Evolutionary conservation across 2,329 filamentous ascomycete species (phyloP), one percentile per base, ranked within the genome.

Genomic region (Beauveria caledonica): DNA sequence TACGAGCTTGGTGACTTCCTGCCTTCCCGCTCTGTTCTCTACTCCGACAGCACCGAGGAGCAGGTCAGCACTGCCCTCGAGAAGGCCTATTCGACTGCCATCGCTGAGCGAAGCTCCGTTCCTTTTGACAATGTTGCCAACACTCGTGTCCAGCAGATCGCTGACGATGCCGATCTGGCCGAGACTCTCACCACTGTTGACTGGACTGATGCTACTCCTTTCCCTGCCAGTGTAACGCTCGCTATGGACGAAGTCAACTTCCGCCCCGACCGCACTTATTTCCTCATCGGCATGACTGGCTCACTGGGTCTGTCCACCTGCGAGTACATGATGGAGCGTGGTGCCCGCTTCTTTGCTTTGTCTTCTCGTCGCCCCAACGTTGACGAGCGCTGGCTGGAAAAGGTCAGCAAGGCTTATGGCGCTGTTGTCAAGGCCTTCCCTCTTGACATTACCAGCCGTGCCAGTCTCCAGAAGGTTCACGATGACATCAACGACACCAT

Each of bases 401-500:
- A 61, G 46, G 54, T 58, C 19, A 50, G 46, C 40, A 55, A 57
- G 48, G 11, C 8, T 5, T 49, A 58, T 19, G 60, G 54, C 33
- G 60, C 54, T 23, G 54, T 53, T 11, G 52, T 61, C 48, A 57
- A 53, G 44, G 60, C 53, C 15, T 61, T 61, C 25, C 42, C 54
- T 52, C 60, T 61, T 19, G 59, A 62, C 19, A 59, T 62, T 8
- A 62, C 60, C 48, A 59, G 51, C 39, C 55, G 56, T 21, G 55
- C 40, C 33, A 54, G 46, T 45, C 55, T 62, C 21, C 55, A 58
- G 8, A 27, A 45, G 27, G 60, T 58, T 1, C 45, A 59, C 10
- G 54, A 59, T 29, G 46, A 70, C 11, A 70, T 76, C 5, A 55
- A 58, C 8, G 51, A 63, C 23, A 64, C 64, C 0, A 69, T 75